phyloP scores from a whole-genome alignment of 208 protist species.

The Trypanosoma mega region DNA sequence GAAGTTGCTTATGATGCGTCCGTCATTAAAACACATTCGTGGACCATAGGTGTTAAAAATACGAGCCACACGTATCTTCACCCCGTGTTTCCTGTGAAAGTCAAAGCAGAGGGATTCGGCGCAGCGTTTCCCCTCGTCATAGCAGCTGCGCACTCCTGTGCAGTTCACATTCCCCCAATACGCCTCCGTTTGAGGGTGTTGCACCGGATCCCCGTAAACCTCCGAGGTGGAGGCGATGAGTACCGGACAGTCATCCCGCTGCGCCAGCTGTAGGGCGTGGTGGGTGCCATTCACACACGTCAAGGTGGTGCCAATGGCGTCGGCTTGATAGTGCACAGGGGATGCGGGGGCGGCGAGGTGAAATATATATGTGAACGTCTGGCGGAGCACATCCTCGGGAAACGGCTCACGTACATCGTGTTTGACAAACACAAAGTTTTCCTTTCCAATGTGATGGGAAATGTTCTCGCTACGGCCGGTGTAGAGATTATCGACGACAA shows the following conservation, averaged over 20 bases:
- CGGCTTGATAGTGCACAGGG: conserved; percentile 89
- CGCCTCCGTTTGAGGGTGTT: conserved; percentile 90
- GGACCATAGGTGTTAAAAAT: conserved; percentile 98
- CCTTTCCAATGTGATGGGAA: conserved; percentile 51
- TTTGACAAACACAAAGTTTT: conserved; percentile 78
- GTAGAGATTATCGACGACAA: conserved; percentile 92
- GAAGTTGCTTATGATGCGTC: conserved; percentile 96
- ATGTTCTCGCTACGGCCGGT: conserved; percentile 80
- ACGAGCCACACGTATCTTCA: conserved; percentile 87
- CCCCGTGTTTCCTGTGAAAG: conserved; percentile 63
- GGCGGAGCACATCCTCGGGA: conserved; percentile 21
- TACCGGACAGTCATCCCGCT: conserved; percentile 68
- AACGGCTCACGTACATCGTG: conserved; percentile 81
- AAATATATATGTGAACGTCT: conserved; percentile 89
- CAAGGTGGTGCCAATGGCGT: conserved; percentile 93
- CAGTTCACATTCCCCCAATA: conserved; percentile 93
- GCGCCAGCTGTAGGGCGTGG: conserved; percentile 92
- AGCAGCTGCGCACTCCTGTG: conserved; percentile 90
- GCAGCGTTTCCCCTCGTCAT: conserved; percentile 96
- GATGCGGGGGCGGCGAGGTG: conserved; percentile 95
- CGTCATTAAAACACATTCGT: conserved; percentile 94
- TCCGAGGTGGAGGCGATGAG: conserved; percentile 91
- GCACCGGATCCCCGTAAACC: conserved; percentile 93
- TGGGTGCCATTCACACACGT: conserved; percentile 92
- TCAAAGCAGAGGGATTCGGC: conserved; percentile 92